Evolutionary conservation across 202 grass and related monocot genomes (phyloP), one percentile per base, ranked within the genome.

Genomic region (Brachypodium distachyon): DNA sequence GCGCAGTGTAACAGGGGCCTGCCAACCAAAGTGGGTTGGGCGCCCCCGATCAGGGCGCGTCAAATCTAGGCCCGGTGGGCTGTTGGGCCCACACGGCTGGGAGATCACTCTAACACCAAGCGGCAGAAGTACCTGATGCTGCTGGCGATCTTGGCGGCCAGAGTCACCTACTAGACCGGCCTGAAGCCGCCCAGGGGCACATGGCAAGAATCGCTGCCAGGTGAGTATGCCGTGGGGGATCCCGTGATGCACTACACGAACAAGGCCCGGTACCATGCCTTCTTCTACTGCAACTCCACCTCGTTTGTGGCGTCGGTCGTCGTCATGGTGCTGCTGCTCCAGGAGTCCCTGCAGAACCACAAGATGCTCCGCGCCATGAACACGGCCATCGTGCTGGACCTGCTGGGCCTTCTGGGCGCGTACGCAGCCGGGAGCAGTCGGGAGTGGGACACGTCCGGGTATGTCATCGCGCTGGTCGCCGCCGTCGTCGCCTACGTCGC

Each of bases 211-310:
- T n/a, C n/a, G n/a, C n/a, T 12, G 11, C 25, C 25, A 56, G 23
- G 4, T 12, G 25, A 5, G 52, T 27, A 56, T 12, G 4, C 7
- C 23, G 49, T 21, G 13, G 49, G 49, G 19, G 11, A 22, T 13
- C 49, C 49, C 3, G 3, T 52, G 19, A 9, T 52, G 19, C 49
- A 52, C 4, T 18, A 52, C 49, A 54, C n/a, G n/a, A n/a, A n/a
- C n/a, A n/a, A 68, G 5, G 64, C 41, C 41, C 64, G 40, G 40
- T 68, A 46, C 41, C 23, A 10, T n/a, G 25, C 25, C 18, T 68
- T 68, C 64, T 68, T 68, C 40, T 68, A 68, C 25, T 28, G 64
- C 64, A 68, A 68, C 41, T 68, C 64, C 14, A 29, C 64, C 11
- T 68, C 64, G 0, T 68, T 68, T 42, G 46, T 68, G 25, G 64